Conservation (phyloP, 2,329 filamentous ascomycete species). For the Trichoderma lentiforme region DNA sequence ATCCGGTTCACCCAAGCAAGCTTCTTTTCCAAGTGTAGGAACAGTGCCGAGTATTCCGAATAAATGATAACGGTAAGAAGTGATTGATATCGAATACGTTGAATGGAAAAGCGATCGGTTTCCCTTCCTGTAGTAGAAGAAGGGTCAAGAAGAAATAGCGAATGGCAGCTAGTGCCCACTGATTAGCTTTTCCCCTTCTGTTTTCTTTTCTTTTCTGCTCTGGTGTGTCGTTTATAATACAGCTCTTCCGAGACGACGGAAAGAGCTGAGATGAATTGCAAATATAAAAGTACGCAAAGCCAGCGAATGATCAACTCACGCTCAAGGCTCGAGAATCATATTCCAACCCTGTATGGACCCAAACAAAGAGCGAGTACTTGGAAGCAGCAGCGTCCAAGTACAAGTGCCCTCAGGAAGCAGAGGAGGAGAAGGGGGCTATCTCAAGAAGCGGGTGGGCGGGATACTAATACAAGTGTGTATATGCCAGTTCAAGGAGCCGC, state of each 20-base stretch:
- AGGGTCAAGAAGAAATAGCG: conserved; percentile 4
- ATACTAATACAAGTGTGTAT: conserved; percentile 5
- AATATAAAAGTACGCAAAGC: not conserved
- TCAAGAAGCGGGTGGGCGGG: conserved; percentile 7
- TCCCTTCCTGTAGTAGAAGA: not conserved
- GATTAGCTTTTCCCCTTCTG: not conserved
- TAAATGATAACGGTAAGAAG: not conserved
- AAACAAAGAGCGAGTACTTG: conserved; percentile 9
- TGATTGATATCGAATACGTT: not conserved
- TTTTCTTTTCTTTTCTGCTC: not conserved
- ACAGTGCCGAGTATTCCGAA: not conserved
- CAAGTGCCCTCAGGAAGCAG: conserved; percentile 4
- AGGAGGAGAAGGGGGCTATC: not conserved
- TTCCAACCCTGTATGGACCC: not conserved
- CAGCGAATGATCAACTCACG: conserved; percentile 10
- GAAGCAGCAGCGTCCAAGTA: conserved; percentile 12
- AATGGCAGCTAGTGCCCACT: conserved; percentile 13
- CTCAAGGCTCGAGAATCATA: conserved; percentile 10
- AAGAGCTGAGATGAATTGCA: not conserved
- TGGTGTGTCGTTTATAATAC: not conserved
- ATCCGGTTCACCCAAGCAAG: not conserved
- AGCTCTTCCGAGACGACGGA: not conserved
- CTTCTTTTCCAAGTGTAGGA: not conserved
- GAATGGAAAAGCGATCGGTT: conserved; percentile 10
- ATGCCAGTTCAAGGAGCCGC: conserved; percentile 3